phyloP scores from a whole-genome alignment of 495 filamentous ascomycete species.

The Aspergillus ellipticus region DNA sequence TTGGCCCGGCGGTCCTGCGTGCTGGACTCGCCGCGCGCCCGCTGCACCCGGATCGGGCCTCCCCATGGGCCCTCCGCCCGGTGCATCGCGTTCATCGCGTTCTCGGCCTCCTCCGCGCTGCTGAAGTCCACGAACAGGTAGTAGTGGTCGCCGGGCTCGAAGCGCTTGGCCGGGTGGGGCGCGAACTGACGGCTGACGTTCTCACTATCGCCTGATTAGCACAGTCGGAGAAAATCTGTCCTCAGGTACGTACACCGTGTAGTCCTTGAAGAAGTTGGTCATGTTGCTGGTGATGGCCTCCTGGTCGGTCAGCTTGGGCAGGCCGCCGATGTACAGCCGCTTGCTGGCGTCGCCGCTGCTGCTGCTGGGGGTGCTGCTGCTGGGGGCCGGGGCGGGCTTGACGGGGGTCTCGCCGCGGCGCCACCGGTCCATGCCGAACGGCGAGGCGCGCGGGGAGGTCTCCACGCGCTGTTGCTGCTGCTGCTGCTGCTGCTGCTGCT shows the following conservation, averaged over 20 bases:
- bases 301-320: constrained; percentile 56
- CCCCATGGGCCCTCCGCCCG: constrained; percentile 45
- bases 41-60: constrained; percentile 39
- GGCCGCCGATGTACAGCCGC: constrained; percentile 61
- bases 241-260: constrained; percentile 41
- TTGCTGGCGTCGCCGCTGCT: constrained; percentile 43
- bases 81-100: constrained; percentile 40
- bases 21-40: constrained; percentile 36
- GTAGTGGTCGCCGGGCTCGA: constrained; percentile 56
- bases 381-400: not conserved
- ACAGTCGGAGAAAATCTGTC: no score
- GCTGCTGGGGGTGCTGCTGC: constrained; percentile 14
- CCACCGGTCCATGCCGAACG: constrained; percentile 36
- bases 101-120: constrained; percentile 52
- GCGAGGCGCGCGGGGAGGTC: constrained; percentile 20
- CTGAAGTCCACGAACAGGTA: constrained; percentile 66
- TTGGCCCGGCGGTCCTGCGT: constrained; percentile 17
- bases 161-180: constrained; percentile 50
- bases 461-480: constrained; percentile 13
- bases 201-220: constrained; percentile 30
- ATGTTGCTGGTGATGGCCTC: constrained; percentile 51
- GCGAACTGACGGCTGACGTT: constrained; percentile 63
- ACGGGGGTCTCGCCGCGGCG: constrained; percentile 19
- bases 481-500: constrained; percentile 12
- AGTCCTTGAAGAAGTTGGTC: constrained; percentile 55